These are phyloP conservation scores for Sarocladium strictum DNA, from an alignment of 2,329 filamentous ascomycete genomes.

Conservation along the genomic window DNA sequence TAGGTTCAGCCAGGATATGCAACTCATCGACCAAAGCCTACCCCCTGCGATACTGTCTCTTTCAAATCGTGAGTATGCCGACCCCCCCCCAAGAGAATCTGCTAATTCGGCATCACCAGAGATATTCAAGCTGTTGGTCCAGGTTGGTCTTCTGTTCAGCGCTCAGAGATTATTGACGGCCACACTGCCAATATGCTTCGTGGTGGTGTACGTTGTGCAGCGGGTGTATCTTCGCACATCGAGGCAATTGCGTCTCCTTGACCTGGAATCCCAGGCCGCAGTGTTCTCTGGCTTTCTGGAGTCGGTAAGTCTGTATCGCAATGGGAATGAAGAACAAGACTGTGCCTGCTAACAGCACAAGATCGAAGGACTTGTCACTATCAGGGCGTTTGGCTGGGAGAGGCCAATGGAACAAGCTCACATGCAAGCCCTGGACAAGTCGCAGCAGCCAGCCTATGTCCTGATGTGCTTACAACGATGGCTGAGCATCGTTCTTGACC, in stretches of 20 bases:
- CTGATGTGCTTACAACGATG: constrained; percentile 42
- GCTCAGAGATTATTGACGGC: constrained; percentile 38
- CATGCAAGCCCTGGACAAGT: constrained; percentile 31
- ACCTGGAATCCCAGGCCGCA: constrained; percentile 46
- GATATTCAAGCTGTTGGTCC: constrained; percentile 31
- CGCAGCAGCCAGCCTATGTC: constrained; percentile 24
- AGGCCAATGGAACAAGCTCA: constrained; percentile 33
- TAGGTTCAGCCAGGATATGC: constrained; percentile 36
- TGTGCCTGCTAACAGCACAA: constrained; percentile 12
- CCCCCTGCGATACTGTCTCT: constrained; percentile 25
- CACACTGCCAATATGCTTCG: constrained; percentile 31
- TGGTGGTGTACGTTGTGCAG: constrained; percentile 19
- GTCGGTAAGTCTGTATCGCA: constrained; percentile 22
- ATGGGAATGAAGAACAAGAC: too few species aligned
- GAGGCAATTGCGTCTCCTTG: constrained; percentile 48
- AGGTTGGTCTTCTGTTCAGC: constrained; percentile 37
- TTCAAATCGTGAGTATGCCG: constrained; percentile 15
- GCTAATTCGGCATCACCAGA: too few species aligned
- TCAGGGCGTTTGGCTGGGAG: constrained; percentile 23
- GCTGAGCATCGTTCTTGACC: constrained; percentile 39
- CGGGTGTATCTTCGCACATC: constrained; percentile 41
- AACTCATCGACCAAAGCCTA: constrained; percentile 32
- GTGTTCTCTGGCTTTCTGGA: constrained; percentile 37
- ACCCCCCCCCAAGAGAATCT: neutral
- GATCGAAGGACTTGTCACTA: constrained; percentile 20